These are phyloP conservation scores for Aspergillus fischeri DNA, from an alignment of 2,329 filamentous ascomycete species.

Conservation along the genomic window DNA sequence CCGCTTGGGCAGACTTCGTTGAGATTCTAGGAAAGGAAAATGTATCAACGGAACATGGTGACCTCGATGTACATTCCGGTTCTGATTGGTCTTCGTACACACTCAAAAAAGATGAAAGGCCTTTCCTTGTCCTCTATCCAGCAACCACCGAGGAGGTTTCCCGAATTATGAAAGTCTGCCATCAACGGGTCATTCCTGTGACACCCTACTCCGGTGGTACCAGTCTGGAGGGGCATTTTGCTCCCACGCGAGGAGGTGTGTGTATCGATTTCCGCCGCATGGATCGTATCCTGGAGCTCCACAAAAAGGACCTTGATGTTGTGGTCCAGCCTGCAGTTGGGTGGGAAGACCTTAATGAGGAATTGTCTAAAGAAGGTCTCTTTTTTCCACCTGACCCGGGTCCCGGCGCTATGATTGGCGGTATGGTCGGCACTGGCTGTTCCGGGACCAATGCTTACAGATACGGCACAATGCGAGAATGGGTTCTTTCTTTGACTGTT, in stretches of 20 bases:
- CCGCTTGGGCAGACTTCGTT: constrained; percentile 61
- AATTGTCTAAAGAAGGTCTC: constrained; percentile 66
- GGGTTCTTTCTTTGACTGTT: constrained; percentile 82
- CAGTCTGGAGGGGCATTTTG: constrained; percentile 83
- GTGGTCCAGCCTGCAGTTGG: constrained; percentile 77
- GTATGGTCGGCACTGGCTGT: constrained; percentile 53
- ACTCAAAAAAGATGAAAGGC: constrained; percentile 39
- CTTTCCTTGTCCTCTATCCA: constrained; percentile 68
- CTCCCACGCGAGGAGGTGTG: constrained; percentile 75
- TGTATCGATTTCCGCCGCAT: constrained; percentile 84
- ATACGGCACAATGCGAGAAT: constrained; percentile 93
- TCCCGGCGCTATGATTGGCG: constrained; percentile 87
- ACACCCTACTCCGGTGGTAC: constrained; percentile 86
- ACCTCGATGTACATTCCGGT: constrained; percentile 55
- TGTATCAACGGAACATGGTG: constrained; percentile 54
- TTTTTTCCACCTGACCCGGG: constrained; percentile 93
- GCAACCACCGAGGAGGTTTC: constrained; percentile 75
- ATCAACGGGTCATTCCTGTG: constrained; percentile 74
- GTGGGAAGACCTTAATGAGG: constrained; percentile 81
- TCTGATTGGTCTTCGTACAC: constrained; percentile 60
- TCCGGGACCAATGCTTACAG: constrained; percentile 83
- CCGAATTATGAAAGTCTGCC: constrained; percentile 84
- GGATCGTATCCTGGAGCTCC: constrained; percentile 72
- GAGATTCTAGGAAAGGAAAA: constrained; percentile 60
- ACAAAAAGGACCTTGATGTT: constrained; percentile 73